A percentile compares a stretch with the other conserved stretches of the same genome.
phyloP scores from a whole-genome alignment of 2,329 filamentous ascomycete genomes.

The Botrytis galanthina region DNA sequence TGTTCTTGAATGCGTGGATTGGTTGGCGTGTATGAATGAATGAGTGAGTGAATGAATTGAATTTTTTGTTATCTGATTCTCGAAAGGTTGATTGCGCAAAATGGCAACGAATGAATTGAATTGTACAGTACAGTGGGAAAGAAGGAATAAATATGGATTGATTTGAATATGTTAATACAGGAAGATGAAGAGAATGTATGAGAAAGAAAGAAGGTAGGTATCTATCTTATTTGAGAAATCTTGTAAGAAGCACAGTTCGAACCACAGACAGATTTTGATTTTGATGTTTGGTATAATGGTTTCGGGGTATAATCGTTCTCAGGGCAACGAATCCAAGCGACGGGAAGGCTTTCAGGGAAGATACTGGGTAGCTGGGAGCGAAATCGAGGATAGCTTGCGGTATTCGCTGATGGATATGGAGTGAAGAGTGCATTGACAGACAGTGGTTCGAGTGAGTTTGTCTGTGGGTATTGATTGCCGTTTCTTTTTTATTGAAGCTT shows the following conservation, averaged over 20 bases:
- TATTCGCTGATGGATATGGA: background rate
- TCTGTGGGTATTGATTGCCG: background rate
- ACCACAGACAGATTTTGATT: background rate
- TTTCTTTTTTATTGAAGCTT: background rate
- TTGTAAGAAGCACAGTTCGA: background rate
- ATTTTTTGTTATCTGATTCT: slow-evolving; percentile 6
- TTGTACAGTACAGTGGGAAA: slow-evolving; percentile 2
- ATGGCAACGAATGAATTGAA: slow-evolving; percentile 17
- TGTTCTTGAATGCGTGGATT: slow-evolving; percentile 19
- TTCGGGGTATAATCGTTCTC: slow-evolving; percentile 5
- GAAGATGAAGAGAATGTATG: slow-evolving; percentile 25
- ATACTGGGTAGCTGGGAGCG: background rate
- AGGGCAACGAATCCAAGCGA: slow-evolving; percentile 10
- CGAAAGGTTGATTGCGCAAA: slow-evolving; percentile 16
- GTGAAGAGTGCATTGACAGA: background rate
- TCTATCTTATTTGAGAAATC: background rate
- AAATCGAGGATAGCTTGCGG: background rate
- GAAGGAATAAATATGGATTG: background rate
- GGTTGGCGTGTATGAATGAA: slow-evolving; percentile 6
- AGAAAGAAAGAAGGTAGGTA: background rate
- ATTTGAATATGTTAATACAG: slow-evolving; percentile 26
- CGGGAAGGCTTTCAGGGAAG: slow-evolving; percentile 8
- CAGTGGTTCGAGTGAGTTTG: background rate
- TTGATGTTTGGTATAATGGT: background rate
- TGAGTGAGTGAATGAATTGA: slow-evolving; percentile 1